Conservation (phyloP, 2,329 filamentous ascomycete genomes). For the Penicillium hesseltinei region DNA sequence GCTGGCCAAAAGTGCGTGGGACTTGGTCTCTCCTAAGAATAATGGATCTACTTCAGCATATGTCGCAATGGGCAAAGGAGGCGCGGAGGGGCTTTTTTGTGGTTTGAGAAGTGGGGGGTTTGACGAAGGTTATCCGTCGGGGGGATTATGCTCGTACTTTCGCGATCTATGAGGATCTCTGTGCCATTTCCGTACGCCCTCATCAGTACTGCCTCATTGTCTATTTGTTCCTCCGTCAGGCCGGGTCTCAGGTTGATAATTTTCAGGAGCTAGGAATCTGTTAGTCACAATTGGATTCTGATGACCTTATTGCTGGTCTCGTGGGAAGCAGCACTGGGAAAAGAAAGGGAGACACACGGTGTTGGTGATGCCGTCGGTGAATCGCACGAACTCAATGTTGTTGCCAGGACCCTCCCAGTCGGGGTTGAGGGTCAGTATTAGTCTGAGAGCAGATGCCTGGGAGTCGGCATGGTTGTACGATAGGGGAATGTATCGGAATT, state of each 20-base stretch:
- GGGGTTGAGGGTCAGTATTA: conserved; percentile 76
- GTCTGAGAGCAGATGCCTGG: conserved; percentile 71
- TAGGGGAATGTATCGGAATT: conserved; percentile 63
- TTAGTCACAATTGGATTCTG: not conserved
- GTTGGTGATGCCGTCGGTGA: conserved; percentile 98
- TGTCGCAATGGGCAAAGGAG: conserved; percentile 34
- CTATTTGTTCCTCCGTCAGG: conserved; percentile 71
- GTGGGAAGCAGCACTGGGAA: not conserved
- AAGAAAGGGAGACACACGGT: conserved; percentile 56
- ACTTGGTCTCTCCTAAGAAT: conserved; percentile 56
- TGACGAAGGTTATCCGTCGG: conserved; percentile 1
- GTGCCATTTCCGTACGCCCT: conserved; percentile 94
- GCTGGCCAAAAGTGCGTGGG: conserved; percentile 82
- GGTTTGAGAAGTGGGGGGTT: not conserved
- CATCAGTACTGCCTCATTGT: conserved; percentile 81
- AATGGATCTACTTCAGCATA: conserved; percentile 32
- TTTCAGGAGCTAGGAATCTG: conserved; percentile 48
- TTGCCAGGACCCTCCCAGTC: conserved; percentile 76
- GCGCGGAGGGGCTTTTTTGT: not conserved
- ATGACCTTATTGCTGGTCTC: not conserved
- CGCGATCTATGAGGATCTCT: conserved; percentile 91
- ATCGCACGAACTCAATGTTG: conserved; percentile 79
- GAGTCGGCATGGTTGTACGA: conserved; percentile 76
- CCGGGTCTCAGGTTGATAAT: conserved; percentile 56
- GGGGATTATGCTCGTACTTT: conserved; percentile 60